Base-by-base conservation (phyloP, 1,139 yeast genomes). In the Pichia inconspicua region DNA sequence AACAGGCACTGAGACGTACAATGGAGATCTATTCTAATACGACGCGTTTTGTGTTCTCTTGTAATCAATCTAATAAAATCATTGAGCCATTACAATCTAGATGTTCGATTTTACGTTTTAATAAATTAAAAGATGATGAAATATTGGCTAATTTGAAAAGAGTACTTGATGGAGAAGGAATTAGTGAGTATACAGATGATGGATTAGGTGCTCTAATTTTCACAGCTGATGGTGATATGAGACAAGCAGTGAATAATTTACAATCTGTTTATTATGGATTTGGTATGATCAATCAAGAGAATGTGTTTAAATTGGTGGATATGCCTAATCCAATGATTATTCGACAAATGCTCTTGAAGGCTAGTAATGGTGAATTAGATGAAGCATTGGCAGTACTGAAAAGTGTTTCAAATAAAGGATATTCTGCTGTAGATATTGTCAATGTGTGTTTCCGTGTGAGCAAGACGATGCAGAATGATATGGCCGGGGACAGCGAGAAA, bases 161-260 rank as follows among this genome's bases (percentile, higher is more conserved):
- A 60, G 78, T 92, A 25, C 77, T 84, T 43, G 74, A 82, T 55
- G 62, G 67, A 5, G 98, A 92, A 63, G 32, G 37, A 6, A 42
- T 44, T 11, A 41, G 43, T 12, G 66, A 79, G 37, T 87, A 80
- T 64, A 80, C 92, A 36, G 86, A 89, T 53, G 97, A 88, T 65
- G 99, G 99, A 0, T 69, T 92, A 39, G 90, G 89, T 57, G 98
- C 98, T 0, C 73, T 92, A 53, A 80, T 94, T n/a, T 92, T 92
- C 68, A 84, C 97, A 0, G 95, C 97, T 0, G 99, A 92, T 65
- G 98, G 98, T 49, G 99, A 92, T 64, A 92, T 94, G 98, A 78
- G 99, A 67, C 98, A 92, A 65, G 98, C 98, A 0, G 78, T 94
- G 46, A 94, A 94, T 62, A 92, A 92, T 65, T 66, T 92, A 50